phyloP scores from a whole-genome alignment of 345 rosid species.

The Kernera saxatilis region DNA sequence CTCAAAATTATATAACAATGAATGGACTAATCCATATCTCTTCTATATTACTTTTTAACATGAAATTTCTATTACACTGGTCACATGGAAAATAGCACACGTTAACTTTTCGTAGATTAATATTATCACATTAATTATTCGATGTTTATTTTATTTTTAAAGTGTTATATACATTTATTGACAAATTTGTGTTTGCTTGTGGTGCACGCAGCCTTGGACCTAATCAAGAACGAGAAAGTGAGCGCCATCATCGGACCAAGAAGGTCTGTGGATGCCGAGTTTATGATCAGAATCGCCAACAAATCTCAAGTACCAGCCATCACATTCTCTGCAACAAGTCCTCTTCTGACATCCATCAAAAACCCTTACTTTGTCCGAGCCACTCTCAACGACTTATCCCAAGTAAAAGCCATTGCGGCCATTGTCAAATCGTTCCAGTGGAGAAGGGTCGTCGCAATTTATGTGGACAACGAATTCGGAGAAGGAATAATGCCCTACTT shows the following conservation, averaged over 20 bases:
- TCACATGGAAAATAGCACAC: no score
- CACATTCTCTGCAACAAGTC: conserved; percentile 42
- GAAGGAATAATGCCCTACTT: conserved; percentile 38
- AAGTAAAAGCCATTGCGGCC: conserved; percentile 41
- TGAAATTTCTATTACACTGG: no score
- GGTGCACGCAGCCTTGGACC: conserved; percentile 36
- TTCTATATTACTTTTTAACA: no score
- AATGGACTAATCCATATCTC: no score
- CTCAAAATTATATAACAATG: no score
- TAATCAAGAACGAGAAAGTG: conserved; percentile 44
- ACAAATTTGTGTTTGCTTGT: conserved; percentile 24
- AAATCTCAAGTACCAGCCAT: conserved; percentile 48
- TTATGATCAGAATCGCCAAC: conserved; percentile 28
- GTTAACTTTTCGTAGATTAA: no score
- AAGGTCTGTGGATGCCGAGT: conserved; percentile 40
- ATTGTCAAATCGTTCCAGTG: conserved; percentile 37
- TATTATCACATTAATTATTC: no score
- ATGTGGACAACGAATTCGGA: conserved; percentile 38
- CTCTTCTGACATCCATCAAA: conserved; percentile 25
- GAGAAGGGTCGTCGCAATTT: conserved; percentile 39
- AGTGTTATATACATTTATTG: no score
- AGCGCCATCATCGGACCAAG: conserved; percentile 54
- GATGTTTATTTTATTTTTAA: no score
- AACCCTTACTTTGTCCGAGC: conserved; percentile 40
- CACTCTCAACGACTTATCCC: conserved; percentile 36